Evolutionary conservation across 257 asterid genomes (phyloP).

Genomic region (Datura wrightii): DNA sequence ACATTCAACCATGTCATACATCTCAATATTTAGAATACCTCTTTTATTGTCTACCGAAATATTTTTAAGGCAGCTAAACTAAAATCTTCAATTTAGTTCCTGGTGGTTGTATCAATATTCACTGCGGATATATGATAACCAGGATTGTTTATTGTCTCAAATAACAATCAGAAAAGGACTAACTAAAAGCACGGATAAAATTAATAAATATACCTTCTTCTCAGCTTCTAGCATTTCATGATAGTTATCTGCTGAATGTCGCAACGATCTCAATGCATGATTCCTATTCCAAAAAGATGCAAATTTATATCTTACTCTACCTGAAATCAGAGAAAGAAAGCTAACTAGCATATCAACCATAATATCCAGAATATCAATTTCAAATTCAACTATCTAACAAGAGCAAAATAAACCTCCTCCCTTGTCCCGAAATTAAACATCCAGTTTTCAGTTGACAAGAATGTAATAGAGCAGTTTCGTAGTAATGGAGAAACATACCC

Average conservation of each 20-base stretch:
- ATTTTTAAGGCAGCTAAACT: neutral
- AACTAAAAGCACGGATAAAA: conserved; percentile 28
- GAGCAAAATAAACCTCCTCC: conserved; percentile 19
- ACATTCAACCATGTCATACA: neutral
- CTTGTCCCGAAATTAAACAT: neutral
- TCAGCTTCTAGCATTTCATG: conserved; percentile 76
- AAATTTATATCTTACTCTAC: conserved; percentile 91
- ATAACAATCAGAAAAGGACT: conserved; percentile 8
- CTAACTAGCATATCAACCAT: neutral
- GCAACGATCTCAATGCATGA: conserved; percentile 72
- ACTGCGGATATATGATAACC: neutral
- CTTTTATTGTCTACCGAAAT: neutral
- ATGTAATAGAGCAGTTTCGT: neutral
- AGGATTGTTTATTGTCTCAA: neutral
- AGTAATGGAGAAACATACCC: neutral
- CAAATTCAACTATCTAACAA: neutral
- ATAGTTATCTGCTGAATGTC: conserved; percentile 60
- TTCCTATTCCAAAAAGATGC: conserved; percentile 99
- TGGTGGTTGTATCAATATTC: conserved; percentile 13
- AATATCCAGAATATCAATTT: neutral
- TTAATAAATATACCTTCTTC: conserved; percentile 69
- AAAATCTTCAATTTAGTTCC: neutral
- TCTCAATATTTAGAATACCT: conserved; percentile 19
- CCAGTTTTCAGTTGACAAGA: conserved; percentile 24
- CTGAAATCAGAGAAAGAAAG: conserved; percentile 53